Evolutionary conservation across 73 alveolate genomes (phyloP).

Genomic region (Effrenium voratum): DNA sequence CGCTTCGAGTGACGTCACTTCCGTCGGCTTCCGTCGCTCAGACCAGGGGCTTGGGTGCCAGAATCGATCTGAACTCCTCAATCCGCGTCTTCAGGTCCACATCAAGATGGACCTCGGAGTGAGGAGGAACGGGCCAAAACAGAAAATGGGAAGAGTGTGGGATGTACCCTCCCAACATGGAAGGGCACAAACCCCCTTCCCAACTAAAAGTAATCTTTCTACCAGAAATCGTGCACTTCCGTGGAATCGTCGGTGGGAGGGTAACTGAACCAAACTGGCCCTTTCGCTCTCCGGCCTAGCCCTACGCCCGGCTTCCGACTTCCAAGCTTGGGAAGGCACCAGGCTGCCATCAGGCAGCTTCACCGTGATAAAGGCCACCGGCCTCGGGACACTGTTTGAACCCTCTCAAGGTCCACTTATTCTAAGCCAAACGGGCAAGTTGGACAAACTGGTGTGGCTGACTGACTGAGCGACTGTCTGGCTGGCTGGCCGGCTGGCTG

Average conservation of each 20-base stretch:
- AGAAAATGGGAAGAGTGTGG: too few species aligned
- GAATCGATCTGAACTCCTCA: conserved; percentile 78
- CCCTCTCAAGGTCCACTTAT: background rate
- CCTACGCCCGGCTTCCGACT: too few species aligned
- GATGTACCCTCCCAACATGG: too few species aligned
- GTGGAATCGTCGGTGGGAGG: background rate
- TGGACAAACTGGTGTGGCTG: too few species aligned
- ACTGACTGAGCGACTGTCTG: too few species aligned
- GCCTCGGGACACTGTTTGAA: background rate
- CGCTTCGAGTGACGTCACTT: background rate
- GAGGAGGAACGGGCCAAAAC: too few species aligned
- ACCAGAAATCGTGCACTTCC: background rate
- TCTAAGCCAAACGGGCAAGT: too few species aligned
- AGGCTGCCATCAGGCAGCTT: conserved; percentile 86
- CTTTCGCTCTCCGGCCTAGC: background rate
- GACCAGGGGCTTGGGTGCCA: conserved; percentile 52
- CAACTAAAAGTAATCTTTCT: too few species aligned
- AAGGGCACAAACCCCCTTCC: too few species aligned
- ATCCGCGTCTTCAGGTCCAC: conserved; percentile 86
- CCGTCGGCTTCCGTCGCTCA: background rate
- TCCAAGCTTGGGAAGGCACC: too few species aligned
- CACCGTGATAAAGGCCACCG: conserved; percentile 70
- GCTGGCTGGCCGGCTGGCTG: too few species aligned
- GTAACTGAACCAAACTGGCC: too few species aligned
- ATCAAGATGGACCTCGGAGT: conserved; percentile 55